Evolutionary conservation across 768 basidiomycete species (phyloP).

Genomic region (Suillus brevipes): DNA sequence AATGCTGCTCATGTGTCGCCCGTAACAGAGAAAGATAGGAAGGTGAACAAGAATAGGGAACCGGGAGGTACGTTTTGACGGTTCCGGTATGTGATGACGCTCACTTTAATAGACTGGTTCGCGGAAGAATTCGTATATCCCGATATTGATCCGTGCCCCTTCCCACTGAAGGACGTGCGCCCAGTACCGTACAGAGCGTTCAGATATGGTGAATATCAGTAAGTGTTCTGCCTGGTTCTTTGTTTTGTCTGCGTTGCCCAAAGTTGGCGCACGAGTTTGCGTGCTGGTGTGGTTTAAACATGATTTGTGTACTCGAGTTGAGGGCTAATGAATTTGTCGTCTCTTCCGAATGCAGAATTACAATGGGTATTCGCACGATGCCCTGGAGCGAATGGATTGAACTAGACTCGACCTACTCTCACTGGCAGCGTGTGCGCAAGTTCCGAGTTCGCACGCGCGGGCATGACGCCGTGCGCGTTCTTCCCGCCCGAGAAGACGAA

Average conservation of each 20-base stretch:
- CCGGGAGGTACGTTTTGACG: slow-evolving; percentile 21
- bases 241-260: neutral
- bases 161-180: slow-evolving; percentile 43
- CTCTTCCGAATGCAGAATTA: slow-evolving; percentile 45
- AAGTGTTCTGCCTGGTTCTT: slow-evolving; percentile 23
- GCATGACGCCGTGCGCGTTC: slow-evolving; percentile 45
- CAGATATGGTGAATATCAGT: slow-evolving; percentile 64
- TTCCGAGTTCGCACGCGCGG: slow-evolving; percentile 55
- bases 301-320: no score
- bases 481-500: slow-evolving; percentile 43
- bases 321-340: neutral
- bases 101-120: slow-evolving; percentile 47
- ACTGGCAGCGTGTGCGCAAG: slow-evolving; percentile 58
- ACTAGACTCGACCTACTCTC: slow-evolving; percentile 57
- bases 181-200: slow-evolving; percentile 70
- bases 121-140: slow-evolving; percentile 55
- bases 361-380: slow-evolving; percentile 70
- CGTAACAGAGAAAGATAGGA: slow-evolving; percentile 8
- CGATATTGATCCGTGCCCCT: slow-evolving; percentile 40
- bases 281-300: neutral
- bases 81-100: neutral
- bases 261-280: neutral
- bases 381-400: slow-evolving; percentile 75
- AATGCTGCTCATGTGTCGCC: neutral
- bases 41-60: slow-evolving; percentile 22